Conservation (phyloP, 306 rosid genomes). For the Vigna unguiculata region DNA sequence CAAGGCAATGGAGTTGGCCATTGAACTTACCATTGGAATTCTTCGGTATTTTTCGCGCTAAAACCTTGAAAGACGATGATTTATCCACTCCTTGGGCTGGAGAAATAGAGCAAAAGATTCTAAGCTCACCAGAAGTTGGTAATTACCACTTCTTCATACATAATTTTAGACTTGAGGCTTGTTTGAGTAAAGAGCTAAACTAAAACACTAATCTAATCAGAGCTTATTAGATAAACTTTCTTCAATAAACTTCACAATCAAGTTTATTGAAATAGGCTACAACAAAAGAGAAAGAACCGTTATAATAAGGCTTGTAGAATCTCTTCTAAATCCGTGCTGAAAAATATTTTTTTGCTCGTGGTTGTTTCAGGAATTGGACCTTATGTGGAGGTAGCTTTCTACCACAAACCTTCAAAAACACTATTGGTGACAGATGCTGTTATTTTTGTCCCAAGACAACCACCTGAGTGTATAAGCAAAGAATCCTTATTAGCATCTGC, state of each 20-base stretch:
- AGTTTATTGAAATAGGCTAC: neutral
- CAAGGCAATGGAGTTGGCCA: conserved; percentile 99
- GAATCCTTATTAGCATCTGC: conserved; percentile 94
- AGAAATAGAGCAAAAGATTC: conserved; percentile 87
- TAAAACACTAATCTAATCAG: neutral
- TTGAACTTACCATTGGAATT: conserved; percentile 89
- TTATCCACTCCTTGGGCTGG: conserved; percentile 80
- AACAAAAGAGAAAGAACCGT: neutral
- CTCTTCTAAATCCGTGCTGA: neutral
- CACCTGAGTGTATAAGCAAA: conserved; percentile 89
- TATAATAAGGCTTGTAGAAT: neutral
- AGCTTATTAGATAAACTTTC: neutral
- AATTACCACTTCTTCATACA: conserved; percentile 40
- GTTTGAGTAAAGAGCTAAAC: neutral
- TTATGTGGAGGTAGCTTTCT: conserved; percentile 95
- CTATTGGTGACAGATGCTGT: conserved; percentile 93
- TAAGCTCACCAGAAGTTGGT: conserved; percentile 99
- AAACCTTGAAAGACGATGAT: conserved; percentile 74
- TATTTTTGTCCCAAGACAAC: conserved; percentile 87
- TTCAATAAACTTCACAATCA: neutral
- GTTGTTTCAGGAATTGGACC: conserved; percentile 85
- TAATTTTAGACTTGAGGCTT: neutral
- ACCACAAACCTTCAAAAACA: conserved; percentile 87
- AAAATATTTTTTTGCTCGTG: conserved; percentile 49
- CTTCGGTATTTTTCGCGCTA: conserved; percentile 86